Conservation (phyloP, 176 grass and related monocot species). For the Oryza officinalis region DNA sequence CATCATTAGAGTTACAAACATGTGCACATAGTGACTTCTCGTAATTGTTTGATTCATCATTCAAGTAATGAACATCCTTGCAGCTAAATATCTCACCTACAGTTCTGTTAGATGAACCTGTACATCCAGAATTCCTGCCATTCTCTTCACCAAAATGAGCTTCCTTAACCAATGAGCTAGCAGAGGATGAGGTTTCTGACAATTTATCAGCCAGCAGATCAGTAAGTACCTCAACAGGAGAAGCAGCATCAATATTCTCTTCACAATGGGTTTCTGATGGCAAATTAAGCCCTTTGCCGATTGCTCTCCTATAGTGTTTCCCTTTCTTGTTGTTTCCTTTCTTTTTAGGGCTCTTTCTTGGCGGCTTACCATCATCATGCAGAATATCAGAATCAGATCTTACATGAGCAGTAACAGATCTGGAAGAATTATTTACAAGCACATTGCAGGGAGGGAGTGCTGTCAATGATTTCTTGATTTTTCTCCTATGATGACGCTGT, state of each 20-base stretch:
- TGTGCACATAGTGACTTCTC: slow-evolving; percentile 13
- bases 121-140: slow-evolving; percentile 22
- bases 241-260: slow-evolving; percentile 30
- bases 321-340: slow-evolving; percentile 46
- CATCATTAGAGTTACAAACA: slow-evolving; percentile 26
- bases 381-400: slow-evolving; percentile 43
- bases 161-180: slow-evolving; percentile 28
- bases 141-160: slow-evolving; percentile 27
- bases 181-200: slow-evolving; percentile 33
- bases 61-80: slow-evolving; percentile 15
- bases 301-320: slow-evolving; percentile 15
- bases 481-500: slow-evolving; percentile 25
- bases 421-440: slow-evolving; percentile 26
- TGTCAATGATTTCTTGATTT: neutral
- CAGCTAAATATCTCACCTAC: slow-evolving; percentile 28
- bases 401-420: slow-evolving; percentile 19
- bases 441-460: slow-evolving; percentile 17
- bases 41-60: slow-evolving; percentile 25
- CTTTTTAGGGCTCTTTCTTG: slow-evolving; percentile 40
- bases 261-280: slow-evolving; percentile 32
- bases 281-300: slow-evolving; percentile 29
- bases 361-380: slow-evolving; percentile 24
- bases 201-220: slow-evolving; percentile 32
- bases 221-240: slow-evolving; percentile 38
- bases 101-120: slow-evolving; percentile 21